phyloP scores from a whole-genome alignment of 352 stramenopile species.

The Globisporangium ultimum region DNA sequence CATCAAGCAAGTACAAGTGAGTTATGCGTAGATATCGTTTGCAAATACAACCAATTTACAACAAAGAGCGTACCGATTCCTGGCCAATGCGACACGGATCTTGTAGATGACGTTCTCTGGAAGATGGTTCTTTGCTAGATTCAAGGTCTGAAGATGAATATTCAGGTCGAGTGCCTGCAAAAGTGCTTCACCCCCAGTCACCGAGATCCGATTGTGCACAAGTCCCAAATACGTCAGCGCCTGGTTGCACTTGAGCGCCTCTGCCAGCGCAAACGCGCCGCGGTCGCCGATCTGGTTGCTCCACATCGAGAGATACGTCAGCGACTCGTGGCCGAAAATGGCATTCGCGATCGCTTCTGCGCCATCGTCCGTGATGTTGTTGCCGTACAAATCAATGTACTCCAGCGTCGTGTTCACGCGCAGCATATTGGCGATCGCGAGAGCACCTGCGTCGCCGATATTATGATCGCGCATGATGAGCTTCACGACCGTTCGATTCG shows the following conservation, averaged over 20 bases:
- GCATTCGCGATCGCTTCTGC: conserved; percentile 56
- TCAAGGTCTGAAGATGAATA: conserved; percentile 53
- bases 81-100: conserved; percentile 42
- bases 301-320: conserved; percentile 52
- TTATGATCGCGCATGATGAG: conserved; percentile 67
- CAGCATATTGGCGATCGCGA: conserved; percentile 68
- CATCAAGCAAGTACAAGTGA: not conserved
- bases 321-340: conserved; percentile 67
- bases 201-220: conserved; percentile 55
- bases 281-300: conserved; percentile 63
- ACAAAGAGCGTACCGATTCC: conserved; percentile 39
- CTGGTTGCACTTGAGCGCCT: conserved; percentile 63
- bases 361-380: conserved; percentile 64
- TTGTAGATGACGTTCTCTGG: conserved; percentile 35
- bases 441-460: conserved; percentile 59
- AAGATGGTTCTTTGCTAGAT: conserved; percentile 55
- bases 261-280: conserved; percentile 42
- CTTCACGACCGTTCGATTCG: conserved; percentile 56
- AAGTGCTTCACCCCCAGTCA: conserved; percentile 38
- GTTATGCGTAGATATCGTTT: not conserved
- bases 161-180: conserved; percentile 68
- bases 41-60: not conserved
- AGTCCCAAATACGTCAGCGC: conserved; percentile 58
- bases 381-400: conserved; percentile 65
- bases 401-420: conserved; percentile 65